Percentiles rank a stretch among this genome's conserved stretches.
Conservation (phyloP, 768 basidiomycete species). For the Termitomyces sp. region DNA sequence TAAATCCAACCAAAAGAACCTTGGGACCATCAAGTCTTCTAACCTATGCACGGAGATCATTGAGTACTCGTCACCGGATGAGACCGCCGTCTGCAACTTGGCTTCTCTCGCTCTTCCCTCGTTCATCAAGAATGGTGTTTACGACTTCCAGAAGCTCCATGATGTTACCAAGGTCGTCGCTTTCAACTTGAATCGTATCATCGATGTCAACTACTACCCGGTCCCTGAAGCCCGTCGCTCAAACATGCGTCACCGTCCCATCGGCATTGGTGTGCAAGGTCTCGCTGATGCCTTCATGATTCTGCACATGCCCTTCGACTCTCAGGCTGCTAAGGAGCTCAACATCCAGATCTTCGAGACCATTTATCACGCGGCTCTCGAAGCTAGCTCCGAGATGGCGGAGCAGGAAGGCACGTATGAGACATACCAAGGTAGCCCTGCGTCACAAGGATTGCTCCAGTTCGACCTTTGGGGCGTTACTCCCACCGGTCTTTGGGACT, state of each 20-base stretch:
- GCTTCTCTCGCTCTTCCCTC: slow-evolving; percentile 95
- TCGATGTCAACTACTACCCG: slow-evolving; percentile 95
- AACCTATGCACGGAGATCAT: slow-evolving; percentile 99
- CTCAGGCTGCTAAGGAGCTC: slow-evolving; percentile 76
- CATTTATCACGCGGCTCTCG: slow-evolving; percentile 93
- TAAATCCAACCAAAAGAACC: slow-evolving; percentile 98
- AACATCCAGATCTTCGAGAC: slow-evolving; percentile 99
- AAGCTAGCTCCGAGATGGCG: slow-evolving; percentile 88
- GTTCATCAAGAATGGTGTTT: slow-evolving; percentile 77
- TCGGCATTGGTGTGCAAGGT: slow-evolving; percentile 96
- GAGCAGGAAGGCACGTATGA: slow-evolving; percentile 78
- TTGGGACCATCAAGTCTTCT: slow-evolving; percentile 98
- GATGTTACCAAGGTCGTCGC: slow-evolving; percentile 92
- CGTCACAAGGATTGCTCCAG: slow-evolving; percentile 82
- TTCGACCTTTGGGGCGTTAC: slow-evolving; percentile 95
- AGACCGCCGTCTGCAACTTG: slow-evolving; percentile 97
- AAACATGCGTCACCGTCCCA: slow-evolving; percentile 96
- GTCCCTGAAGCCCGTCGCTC: slow-evolving; percentile 87
- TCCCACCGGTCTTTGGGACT: slow-evolving; percentile 91
- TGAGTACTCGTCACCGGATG: slow-evolving; percentile 96
- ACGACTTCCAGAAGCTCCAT: slow-evolving; percentile 95
- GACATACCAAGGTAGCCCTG: slow-evolving; percentile 90
- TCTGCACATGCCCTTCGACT: slow-evolving; percentile 94
- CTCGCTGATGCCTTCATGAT: slow-evolving; percentile 99
- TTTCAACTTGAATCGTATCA: slow-evolving; percentile 90